Percentiles rank a stretch among this genome's conserved stretches.
These are phyloP conservation scores for Alternaria rosae DNA, from an alignment of 2,329 filamentous ascomycete genomes.

Conservation along the genomic window DNA sequence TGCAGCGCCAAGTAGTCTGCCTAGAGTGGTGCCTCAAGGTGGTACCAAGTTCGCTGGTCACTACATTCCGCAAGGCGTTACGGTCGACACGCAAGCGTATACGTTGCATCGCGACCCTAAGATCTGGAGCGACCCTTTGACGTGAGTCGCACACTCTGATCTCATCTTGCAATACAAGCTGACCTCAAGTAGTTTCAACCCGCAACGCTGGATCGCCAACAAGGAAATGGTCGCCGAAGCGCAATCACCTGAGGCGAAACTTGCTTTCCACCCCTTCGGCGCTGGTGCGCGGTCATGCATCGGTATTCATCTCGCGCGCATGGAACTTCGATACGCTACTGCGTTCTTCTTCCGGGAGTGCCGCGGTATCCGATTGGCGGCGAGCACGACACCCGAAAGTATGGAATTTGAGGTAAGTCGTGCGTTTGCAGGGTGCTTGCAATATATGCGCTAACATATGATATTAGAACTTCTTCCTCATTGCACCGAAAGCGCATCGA, in stretches of 20 bases:
- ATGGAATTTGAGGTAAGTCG: conserved; percentile 50
- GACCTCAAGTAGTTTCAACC: conserved; percentile 39
- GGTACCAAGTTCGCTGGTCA: conserved; percentile 45
- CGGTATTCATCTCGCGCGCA: conserved; percentile 70
- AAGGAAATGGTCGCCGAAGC: conserved; percentile 35
- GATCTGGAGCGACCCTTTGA: conserved; percentile 36
- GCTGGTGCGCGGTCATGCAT: conserved; percentile 74
- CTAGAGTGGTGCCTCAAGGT: conserved; percentile 48
- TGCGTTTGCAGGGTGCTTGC: background rate
- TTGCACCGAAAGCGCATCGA: conserved; percentile 53
- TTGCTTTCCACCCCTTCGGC: conserved; percentile 72
- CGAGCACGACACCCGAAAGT: conserved; percentile 45
- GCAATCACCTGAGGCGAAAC: conserved; percentile 48
- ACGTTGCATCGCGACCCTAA: conserved; percentile 49
- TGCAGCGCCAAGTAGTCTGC: conserved; percentile 46
- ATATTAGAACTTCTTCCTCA: conserved; percentile 51
- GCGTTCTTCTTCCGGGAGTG: conserved; percentile 62
- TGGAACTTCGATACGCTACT: conserved; percentile 62
- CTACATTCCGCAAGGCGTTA: conserved; percentile 48
- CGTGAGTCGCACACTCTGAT: conserved; percentile 20
- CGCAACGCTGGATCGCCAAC: conserved; percentile 40
- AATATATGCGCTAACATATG: background rate
- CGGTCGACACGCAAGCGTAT: conserved; percentile 51
- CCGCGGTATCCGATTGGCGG: conserved; percentile 35
- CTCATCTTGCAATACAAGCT: background rate